Evolutionary conservation across 1,284 basidiomycete genomes (phyloP), one percentile per base, ranked within the genome.

Genomic region (Xanthoconium separans): DNA sequence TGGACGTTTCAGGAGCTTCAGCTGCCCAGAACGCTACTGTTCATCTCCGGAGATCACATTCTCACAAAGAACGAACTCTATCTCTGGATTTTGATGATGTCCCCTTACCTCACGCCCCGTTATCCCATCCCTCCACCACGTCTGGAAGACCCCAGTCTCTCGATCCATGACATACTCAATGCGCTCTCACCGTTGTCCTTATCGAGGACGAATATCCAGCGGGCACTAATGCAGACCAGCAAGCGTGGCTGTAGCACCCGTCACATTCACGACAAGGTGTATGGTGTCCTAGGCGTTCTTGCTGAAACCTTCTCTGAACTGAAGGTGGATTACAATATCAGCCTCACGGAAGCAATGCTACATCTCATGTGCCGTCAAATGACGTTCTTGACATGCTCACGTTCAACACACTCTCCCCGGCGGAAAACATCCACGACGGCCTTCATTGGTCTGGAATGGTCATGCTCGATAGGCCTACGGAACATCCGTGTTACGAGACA

Each of bases 401-500:
- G 7, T 58, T 52, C 39, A 52, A 52, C 24, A 52, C 13, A 10
- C 51, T 50, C 29, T n/a, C 56, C 11, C 56, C 50, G 12, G 31
- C 31, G 15, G 24, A 37, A 40, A 12, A 29, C 12, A 20, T 37
- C 22, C 37, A 48, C 11, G 27, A 47, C 22, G 15, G 16, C 6
- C 15, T 41, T 39, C 44, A 29, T 30, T 58, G 56, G 56, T 59
- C 57, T 13, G 56, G 51, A 13, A 55, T 55, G 51, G 31, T 57
- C n/a, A 24, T 9, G n/a, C 18, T 59, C 18, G 42, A 48, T 15
- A 2, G 6, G 3, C 29, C 51, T 4, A 55, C 33, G 18, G 57
- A 57, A 18, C 56, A 55, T 45, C 57, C 56, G 13, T 55, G 56
- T 22, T 58, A 58, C 22, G 33, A 57, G 29, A 45, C 22, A 18